Conservation (phyloP, 345 rosid genomes). For the Trapa bicornis region DNA sequence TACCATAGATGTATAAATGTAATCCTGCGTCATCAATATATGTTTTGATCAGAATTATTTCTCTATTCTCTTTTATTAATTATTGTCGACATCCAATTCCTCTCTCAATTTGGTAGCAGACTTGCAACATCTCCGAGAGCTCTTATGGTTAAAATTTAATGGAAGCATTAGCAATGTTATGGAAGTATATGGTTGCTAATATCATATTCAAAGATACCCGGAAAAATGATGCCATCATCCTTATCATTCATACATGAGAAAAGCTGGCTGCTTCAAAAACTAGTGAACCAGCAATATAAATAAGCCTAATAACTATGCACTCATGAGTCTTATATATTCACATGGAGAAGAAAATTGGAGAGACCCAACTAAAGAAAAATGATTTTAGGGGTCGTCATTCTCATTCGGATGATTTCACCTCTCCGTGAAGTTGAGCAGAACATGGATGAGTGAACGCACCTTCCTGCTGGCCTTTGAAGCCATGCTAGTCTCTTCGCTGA, state of each 20-base stretch:
- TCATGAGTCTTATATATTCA: background rate
- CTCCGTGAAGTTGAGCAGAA: slow-evolving; percentile 27
- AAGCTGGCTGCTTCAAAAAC: slow-evolving; percentile 27
- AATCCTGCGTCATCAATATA: no score
- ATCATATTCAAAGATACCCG: no score
- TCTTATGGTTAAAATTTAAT: no score
- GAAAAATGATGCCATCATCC: background rate
- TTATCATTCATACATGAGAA: background rate
- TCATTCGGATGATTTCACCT: slow-evolving; percentile 7
- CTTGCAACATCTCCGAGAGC: no score
- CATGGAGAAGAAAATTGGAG: background rate
- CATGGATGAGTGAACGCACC: slow-evolving; percentile 29
- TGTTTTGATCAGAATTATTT: no score
- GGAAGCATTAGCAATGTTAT: no score
- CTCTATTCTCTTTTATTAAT: no score
- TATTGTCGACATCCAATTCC: no score
- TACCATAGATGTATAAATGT: no score
- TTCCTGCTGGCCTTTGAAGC: slow-evolving; percentile 26
- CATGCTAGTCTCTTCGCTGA: slow-evolving; percentile 23
- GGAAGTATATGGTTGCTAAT: no score
- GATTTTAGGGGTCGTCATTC: background rate
- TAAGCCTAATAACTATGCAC: background rate
- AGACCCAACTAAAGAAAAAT: background rate
- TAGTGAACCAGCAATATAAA: background rate
- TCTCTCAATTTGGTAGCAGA: no score